Evolutionary conservation across 441 rosid species (phyloP).

Genomic region (Lagerstroemia fauriei): DNA sequence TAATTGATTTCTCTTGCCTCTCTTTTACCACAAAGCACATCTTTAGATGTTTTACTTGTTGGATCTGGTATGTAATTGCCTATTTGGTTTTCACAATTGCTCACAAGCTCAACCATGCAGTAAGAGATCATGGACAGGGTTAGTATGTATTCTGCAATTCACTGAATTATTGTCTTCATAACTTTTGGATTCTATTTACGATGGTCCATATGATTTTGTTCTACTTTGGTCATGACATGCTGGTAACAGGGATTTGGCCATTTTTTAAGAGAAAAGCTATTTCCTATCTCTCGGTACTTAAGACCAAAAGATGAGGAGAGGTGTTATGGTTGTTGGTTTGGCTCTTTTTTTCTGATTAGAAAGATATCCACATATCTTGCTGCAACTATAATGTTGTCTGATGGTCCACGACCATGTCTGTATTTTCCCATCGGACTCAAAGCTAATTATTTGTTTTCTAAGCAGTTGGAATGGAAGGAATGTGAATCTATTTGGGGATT

Average conservation of each 20-base stretch:
- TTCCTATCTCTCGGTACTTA: too few species aligned
- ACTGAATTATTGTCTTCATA: too few species aligned
- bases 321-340: too few species aligned
- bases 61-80: background rate
- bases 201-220: too few species aligned
- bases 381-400: background rate
- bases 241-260: too few species aligned
- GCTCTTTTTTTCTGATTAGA: too few species aligned
- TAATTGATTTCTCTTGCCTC: constrained; percentile 42
- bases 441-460: background rate
- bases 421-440: too few species aligned
- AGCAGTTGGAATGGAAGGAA: background rate
- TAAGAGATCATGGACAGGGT: background rate
- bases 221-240: too few species aligned
- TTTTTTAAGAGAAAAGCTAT: too few species aligned
- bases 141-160: background rate
- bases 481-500: background rate
- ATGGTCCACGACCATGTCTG: background rate
- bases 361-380: background rate
- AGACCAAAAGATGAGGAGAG: too few species aligned
- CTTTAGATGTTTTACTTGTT: too few species aligned
- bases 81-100: background rate
- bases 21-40: constrained; percentile 1
- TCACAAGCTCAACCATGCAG: background rate
- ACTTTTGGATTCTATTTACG: too few species aligned